Base-by-base conservation (phyloP, 805 yeast species). In the Saccharomycopsis sp. region DNA sequence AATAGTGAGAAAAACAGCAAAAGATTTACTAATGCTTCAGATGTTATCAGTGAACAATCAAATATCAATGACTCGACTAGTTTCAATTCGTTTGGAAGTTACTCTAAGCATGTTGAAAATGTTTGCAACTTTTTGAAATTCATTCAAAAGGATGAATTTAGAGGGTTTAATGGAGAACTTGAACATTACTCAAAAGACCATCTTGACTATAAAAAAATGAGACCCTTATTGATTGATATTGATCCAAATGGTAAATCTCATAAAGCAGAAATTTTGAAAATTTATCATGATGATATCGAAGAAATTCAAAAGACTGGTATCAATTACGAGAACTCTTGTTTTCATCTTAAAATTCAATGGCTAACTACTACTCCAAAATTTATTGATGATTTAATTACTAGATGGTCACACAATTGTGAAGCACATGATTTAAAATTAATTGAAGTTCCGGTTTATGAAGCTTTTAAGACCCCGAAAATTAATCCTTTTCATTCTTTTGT, bases 311-410 rank as follows among this genome's bases (percentile, higher is more conserved):
- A 89, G 83, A 49, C 95, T 4, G 36, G 26, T 13, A 20, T 19
- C 17, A 18, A 39, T 3, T 45, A 32, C 31, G 44, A 42, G 12
- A 30, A 30, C n/a, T 34, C 88, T 52, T 88, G 96, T 54, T 92
- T 79, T 62, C 97, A 89, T 53, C 70, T 92, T 25, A 66, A 95
- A 35, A 58, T 89, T 12, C 96, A 92, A 55, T 92, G 99, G 99
- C 62, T 89, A 25, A 85, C 82, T 45, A 77, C 95, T 0, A 86
- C 97, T 0, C 81, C 94, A 2, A 83, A 82, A 54, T 62, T 84
- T 25, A 75, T 85, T 37, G 96, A 87, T 44, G 94, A 87, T 49
- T 65, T 82, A 10, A 67, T 87, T 32, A 75, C 69, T 33, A 70
- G 74, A 36, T 81, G 96, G 84, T 73, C 86, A 0, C 69, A 95